phyloP scores from a whole-genome alignment of 306 rosid genomes.

The Rubus parviflorus region DNA sequence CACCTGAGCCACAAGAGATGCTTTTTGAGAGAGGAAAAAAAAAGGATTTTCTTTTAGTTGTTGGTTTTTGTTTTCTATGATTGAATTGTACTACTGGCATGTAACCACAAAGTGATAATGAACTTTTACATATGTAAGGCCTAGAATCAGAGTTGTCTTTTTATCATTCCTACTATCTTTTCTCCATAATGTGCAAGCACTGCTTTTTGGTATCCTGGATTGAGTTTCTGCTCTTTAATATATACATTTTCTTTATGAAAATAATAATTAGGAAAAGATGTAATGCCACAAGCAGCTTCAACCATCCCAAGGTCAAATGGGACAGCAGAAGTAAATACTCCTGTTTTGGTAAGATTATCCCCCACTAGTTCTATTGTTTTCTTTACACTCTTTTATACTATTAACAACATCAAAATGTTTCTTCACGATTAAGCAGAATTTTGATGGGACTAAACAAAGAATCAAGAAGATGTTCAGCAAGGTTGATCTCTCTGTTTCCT shows the following conservation, averaged over 20 bases:
- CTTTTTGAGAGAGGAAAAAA: background rate
- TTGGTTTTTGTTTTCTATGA: background rate
- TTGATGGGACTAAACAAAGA: slow-evolving; percentile 55
- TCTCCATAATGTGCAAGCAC: background rate
- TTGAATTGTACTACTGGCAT: background rate
- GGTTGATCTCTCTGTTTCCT: slow-evolving; percentile 70
- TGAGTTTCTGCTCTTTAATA: background rate
- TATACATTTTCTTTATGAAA: background rate
- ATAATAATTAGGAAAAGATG: background rate
- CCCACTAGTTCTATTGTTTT: background rate
- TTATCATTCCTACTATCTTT: background rate
- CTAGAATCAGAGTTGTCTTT: background rate
- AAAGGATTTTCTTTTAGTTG: background rate
- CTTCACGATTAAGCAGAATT: slow-evolving; percentile 39
- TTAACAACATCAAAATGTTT: background rate
- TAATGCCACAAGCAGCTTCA: slow-evolving; percentile 19
- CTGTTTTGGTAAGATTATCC: slow-evolving; percentile 30
- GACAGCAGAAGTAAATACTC: slow-evolving; percentile 18
- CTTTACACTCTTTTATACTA: background rate
- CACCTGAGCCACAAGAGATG: background rate
- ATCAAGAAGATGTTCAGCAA: slow-evolving; percentile 59
- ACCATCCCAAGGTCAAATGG: slow-evolving; percentile 7
- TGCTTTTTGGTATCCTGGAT: background rate
- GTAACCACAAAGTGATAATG: background rate
- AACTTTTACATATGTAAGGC: background rate